Evolutionary conservation across 805 yeast species (phyloP).

Genomic region (Groenewaldozyma tartarivorans): DNA sequence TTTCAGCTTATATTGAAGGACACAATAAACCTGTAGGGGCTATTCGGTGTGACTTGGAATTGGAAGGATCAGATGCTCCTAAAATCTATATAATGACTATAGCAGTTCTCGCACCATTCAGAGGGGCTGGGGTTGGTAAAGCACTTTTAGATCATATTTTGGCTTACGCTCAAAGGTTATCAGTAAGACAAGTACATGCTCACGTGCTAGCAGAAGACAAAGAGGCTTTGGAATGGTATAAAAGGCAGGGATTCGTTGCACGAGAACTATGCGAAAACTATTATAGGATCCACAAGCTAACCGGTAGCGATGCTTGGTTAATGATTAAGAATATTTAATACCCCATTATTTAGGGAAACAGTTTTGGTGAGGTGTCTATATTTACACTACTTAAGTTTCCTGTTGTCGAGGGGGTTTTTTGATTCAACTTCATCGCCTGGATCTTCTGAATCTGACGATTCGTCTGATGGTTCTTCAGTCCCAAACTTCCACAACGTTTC

Average conservation of each 20-base stretch:
- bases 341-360: background rate
- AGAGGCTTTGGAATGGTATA: slow-evolving; percentile 42
- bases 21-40: slow-evolving; percentile 48
- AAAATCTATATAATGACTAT: slow-evolving; percentile 55
- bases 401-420: no score
- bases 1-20: slow-evolving; percentile 2
- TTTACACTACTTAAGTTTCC: no score
- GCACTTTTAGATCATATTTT: slow-evolving; percentile 48
- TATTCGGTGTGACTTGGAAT: slow-evolving; percentile 40
- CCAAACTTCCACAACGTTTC: slow-evolving; percentile 30
- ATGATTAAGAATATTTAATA: slow-evolving; percentile 1
- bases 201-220: slow-evolving; percentile 43
- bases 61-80: slow-evolving; percentile 36
- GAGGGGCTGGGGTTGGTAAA: slow-evolving; percentile 52
- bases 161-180: slow-evolving; percentile 45
- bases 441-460: no score
- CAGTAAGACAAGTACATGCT: slow-evolving; percentile 41
- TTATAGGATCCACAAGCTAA: slow-evolving; percentile 36
- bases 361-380: background rate
- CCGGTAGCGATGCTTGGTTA: slow-evolving; percentile 37
- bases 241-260: slow-evolving; percentile 38
- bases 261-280: slow-evolving; percentile 34
- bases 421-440: no score
- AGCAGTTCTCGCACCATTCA: slow-evolving; percentile 59
- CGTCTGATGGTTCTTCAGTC: no score